phyloP scores from a whole-genome alignment of 73 alveolate genomes.

The Stentor roeselii region DNA sequence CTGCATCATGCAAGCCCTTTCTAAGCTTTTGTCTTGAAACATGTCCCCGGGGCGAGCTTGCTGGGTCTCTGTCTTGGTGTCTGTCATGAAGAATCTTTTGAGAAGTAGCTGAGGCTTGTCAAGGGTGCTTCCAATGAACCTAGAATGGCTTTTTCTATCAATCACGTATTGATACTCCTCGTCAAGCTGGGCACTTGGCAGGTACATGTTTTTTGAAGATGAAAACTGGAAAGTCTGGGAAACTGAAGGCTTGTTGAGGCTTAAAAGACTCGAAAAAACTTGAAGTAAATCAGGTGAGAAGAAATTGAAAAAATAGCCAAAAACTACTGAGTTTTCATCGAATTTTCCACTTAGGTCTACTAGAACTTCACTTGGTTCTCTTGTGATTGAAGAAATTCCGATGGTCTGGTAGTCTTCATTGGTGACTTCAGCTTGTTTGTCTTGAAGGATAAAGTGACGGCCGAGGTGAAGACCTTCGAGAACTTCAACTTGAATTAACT shows the following conservation, averaged over 20 bases:
- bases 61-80: constrained; percentile 73
- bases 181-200: constrained; percentile 30
- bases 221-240: neutral
- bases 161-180: constrained; percentile 91
- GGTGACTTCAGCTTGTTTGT: neutral
- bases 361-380: neutral
- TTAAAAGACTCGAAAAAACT: neutral
- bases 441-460: neutral
- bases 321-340: constrained; percentile 4
- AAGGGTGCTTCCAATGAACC: constrained; percentile 85
- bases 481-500: too few species aligned
- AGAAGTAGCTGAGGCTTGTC: constrained; percentile 83
- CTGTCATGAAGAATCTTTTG: constrained; percentile 65
- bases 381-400: neutral
- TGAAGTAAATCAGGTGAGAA: neutral
- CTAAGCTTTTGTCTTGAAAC: constrained; percentile 5
- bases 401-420: neutral
- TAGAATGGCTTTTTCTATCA: constrained; percentile 75
- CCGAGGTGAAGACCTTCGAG: constrained; percentile 12
- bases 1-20: constrained; percentile 6
- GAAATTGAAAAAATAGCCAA: constrained; percentile 2
- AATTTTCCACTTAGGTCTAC: neutral
- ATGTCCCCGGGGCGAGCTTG: constrained; percentile 55
- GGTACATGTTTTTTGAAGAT: neutral
- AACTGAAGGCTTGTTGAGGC: neutral